Conservation (phyloP, 257 asterid species). For the Perilla frutescens region DNA sequence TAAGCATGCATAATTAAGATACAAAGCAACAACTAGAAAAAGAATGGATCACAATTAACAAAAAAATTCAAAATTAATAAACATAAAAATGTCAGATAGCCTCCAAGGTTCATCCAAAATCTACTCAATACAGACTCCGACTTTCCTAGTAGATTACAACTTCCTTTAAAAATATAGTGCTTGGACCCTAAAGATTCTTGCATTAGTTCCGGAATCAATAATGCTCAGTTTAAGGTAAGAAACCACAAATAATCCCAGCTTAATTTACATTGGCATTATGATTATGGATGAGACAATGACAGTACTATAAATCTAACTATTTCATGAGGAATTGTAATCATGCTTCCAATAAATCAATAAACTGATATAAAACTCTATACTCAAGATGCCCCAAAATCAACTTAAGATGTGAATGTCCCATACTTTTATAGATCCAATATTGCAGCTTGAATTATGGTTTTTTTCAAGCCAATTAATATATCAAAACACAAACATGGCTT, state of each 20-base stretch:
- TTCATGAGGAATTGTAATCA: not conserved
- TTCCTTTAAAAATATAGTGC: not conserved
- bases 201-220: slow-evolving; percentile 16
- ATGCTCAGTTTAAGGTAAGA: not conserved
- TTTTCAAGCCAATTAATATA: not conserved
- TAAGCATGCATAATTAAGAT: slow-evolving; percentile 20
- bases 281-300: not conserved
- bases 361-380: not conserved
- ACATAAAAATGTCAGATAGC: slow-evolving; percentile 7
- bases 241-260: not conserved
- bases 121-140: not conserved
- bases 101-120: not conserved
- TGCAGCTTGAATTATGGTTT: not conserved
- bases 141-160: not conserved
- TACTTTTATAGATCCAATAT: not conserved
- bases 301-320: not conserved
- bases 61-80: not conserved
- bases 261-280: not conserved
- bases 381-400: not conserved
- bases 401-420: not conserved
- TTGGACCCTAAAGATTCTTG: not conserved
- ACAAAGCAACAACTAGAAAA: not conserved
- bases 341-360: not conserved
- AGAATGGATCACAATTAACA: not conserved
- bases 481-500: not conserved